These are phyloP conservation scores for Zanthoxylum bungeanum DNA, from an alignment of 345 rosid genomes.

Conservation along the genomic window DNA sequence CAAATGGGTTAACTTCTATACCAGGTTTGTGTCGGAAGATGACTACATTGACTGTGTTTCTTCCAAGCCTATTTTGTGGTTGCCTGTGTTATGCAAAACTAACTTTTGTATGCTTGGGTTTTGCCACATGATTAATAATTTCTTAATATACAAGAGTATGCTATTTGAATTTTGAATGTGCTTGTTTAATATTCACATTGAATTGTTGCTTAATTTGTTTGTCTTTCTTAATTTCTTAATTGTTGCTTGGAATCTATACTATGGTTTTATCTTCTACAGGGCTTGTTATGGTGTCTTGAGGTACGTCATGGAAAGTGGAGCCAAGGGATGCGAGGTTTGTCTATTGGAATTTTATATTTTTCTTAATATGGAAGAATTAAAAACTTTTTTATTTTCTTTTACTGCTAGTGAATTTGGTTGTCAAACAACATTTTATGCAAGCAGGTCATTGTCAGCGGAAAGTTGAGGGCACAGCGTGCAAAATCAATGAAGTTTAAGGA, in stretches of 20 bases:
- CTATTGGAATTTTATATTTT: not conserved
- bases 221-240: too few relatives aligned
- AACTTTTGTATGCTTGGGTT: slow-evolving; percentile 7
- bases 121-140: not conserved
- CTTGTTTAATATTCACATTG: not conserved
- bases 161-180: not conserved
- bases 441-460: slow-evolving; percentile 93
- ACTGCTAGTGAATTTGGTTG: not conserved
- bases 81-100: not conserved
- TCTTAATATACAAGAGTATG: not conserved
- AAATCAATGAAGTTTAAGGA: slow-evolving; percentile 96
- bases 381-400: not conserved
- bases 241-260: not conserved
- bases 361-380: not conserved
- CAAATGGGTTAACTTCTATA: slow-evolving; percentile 18
- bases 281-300: slow-evolving; percentile 91
- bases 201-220: not conserved
- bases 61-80: not conserved
- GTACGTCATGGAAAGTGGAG: slow-evolving; percentile 85
- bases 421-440: not conserved
- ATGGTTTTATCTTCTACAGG: slow-evolving; percentile 28
- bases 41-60: slow-evolving; percentile 21
- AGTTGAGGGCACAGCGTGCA: slow-evolving; percentile 85
- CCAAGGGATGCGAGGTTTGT: slow-evolving; percentile 84
- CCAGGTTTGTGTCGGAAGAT: slow-evolving; percentile 36